A percentile compares a stretch with the other conserved stretches of the same genome.
Evolutionary conservation across 192 early-diverging fungal genomes (phyloP).

Genomic region (Linnemannia schmuckeri): DNA sequence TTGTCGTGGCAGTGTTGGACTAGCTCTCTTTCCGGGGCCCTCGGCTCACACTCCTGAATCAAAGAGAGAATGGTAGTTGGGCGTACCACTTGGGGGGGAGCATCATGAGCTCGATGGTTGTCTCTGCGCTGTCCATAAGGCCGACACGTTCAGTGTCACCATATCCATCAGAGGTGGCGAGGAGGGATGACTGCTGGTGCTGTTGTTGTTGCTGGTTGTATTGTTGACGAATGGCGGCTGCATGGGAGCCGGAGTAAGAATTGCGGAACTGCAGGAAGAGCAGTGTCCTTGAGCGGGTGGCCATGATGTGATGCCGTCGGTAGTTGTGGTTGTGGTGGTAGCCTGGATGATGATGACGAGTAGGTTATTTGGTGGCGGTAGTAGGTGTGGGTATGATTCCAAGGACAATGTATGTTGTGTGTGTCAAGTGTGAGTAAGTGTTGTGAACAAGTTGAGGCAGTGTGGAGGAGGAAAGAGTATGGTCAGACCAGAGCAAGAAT

Average conservation of each 20-base stretch:
- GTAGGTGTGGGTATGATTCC: neutral
- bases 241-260: slow-evolving; percentile 73
- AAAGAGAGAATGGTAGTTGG: neutral
- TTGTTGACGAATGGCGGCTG: slow-evolving; percentile 44
- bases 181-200: slow-evolving; percentile 58
- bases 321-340: neutral
- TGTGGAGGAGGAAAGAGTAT: neutral
- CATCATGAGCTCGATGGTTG: slow-evolving; percentile 89
- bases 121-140: slow-evolving; percentile 78
- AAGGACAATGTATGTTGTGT: neutral
- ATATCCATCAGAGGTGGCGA: slow-evolving; percentile 44
- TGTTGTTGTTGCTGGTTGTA: slow-evolving; percentile 59
- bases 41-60: neutral
- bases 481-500: neutral
- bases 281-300: slow-evolving; percentile 90
- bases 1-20: neutral
- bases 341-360: slow-evolving; percentile 2
- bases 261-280: slow-evolving; percentile 96
- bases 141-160: slow-evolving; percentile 62
- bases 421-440: neutral
- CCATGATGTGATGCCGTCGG: slow-evolving; percentile 63
- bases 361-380: neutral
- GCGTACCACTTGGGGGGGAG: slow-evolving; percentile 92
- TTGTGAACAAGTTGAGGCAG: neutral
- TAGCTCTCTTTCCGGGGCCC: neutral